Evolutionary conservation across 164 flowering plant genomes (phyloP), one percentile per base, ranked within the genome.

Genomic region (Stephania yunnanensis): DNA sequence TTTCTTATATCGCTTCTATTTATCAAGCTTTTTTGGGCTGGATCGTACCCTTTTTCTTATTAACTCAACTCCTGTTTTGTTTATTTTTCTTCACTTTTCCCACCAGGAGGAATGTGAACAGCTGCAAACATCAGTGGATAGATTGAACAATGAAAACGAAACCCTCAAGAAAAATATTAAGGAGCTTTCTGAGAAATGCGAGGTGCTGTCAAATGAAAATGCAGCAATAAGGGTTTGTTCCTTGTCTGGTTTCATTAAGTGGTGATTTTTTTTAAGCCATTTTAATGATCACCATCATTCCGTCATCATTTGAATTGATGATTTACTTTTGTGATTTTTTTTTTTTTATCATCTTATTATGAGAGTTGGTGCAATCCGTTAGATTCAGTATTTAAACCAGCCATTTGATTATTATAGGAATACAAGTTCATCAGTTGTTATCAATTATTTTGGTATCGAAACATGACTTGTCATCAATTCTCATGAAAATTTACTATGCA

Each of bases 51-150:
- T 25, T 25, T 25, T 25, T 25, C 64, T 17, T 19, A 13, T 55
- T 55, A 55, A 3, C 64, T 13, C 6, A 58, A n/a, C 19, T 58
- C 25, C 66, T 61, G 66, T 70, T 45, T n/a, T n/a, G 2, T 20
- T 69, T 69, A 44, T 73, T 9, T 61, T n/a, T 17, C 7, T 2
- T 12, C 58, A 63, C 22, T 70, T 36, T 10, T 53, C 52, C 73
- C 6, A 42, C 61, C 80, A 95, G 97, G 97, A 97, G 1, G 99
- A 93, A 84, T 93, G 97, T 83, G 97, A 95, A 81, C 95, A 95
- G 77, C 86, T 95, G 73, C 95, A 91, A 76, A 78, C 77, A 15
- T 85, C 86, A 80, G 97, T 92, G 61, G 93, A 91, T 77, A 68
- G 74, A 15, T 77, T 93, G 85, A 87, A 36, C 77, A 85, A 63